These are phyloP conservation scores for Pterothamnion heteromorphum DNA, from an alignment of 31 red algal species.

Conservation along the genomic window DNA sequence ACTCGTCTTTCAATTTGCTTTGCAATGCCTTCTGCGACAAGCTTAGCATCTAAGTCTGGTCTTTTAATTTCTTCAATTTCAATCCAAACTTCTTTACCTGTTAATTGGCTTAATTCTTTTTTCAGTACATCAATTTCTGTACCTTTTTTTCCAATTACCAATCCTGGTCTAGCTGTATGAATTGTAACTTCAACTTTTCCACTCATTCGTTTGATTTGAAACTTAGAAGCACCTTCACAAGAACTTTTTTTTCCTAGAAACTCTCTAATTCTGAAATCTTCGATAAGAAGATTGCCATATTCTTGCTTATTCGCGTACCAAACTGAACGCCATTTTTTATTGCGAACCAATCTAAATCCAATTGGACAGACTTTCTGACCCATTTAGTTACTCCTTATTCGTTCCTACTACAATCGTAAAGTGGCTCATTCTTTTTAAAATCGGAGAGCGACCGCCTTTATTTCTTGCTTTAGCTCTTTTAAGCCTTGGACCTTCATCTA, in stretches of 20 bases:
- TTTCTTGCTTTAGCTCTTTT: not conserved
- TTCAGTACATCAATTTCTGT: not conserved
- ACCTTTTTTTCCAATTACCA: constrained; percentile 13
- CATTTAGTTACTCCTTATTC: not conserved
- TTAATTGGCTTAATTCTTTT: not conserved
- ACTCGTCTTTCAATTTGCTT: not conserved
- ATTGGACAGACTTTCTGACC: not conserved
- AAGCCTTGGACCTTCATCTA: not conserved
- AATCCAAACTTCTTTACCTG: not conserved
- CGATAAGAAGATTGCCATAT: not conserved
- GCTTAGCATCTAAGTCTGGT: constrained; percentile 7
- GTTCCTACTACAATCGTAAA: not conserved
- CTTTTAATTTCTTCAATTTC: not conserved
- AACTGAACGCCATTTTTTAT: not conserved
- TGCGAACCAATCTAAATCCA: not conserved
- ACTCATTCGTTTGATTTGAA: not conserved
- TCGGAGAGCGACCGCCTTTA: not conserved
- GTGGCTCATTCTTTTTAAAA: not conserved
- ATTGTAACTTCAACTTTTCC: not conserved
- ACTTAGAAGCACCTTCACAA: not conserved
- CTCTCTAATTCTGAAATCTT: not conserved
- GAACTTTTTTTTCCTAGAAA: not conserved
- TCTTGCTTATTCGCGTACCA: not conserved
- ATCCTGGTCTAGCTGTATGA: constrained; percentile 7
- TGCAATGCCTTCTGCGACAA: constrained; percentile 10